phyloP scores from a whole-genome alignment of 768 basidiomycete species.

The Tricholoma terreum region DNA sequence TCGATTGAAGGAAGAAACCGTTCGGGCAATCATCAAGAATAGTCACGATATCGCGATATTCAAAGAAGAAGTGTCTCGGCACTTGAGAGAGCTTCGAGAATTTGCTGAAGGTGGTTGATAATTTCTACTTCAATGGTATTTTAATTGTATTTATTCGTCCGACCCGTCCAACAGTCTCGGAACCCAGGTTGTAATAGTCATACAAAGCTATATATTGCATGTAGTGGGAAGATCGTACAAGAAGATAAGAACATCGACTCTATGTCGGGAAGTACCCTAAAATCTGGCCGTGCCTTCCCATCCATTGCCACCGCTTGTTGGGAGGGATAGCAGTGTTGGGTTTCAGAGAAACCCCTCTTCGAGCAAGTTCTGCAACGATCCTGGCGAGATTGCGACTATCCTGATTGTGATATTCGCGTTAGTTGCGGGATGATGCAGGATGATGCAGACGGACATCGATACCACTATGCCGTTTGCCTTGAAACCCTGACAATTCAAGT shows the following conservation, averaged over 20 bases:
- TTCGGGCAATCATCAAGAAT: constrained; percentile 79
- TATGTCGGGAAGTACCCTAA: constrained; percentile 35
- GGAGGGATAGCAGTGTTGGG: constrained; percentile 73
- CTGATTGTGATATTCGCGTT: constrained; percentile 36
- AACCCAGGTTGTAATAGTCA: no score
- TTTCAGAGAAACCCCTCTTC: constrained; percentile 60
- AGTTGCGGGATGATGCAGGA: constrained; percentile 12
- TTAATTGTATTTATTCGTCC: background rate
- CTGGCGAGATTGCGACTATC: constrained; percentile 89
- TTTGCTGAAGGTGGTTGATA: constrained; percentile 45
- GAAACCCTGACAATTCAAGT: constrained; percentile 72
- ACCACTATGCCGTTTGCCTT: constrained; percentile 84
- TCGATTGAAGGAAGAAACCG: constrained; percentile 74
- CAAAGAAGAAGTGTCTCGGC: constrained; percentile 73
- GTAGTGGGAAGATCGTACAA: background rate
- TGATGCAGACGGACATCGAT: constrained; percentile 68
- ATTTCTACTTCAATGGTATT: background rate
- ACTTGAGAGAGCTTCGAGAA: constrained; percentile 63
- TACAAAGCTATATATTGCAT: background rate
- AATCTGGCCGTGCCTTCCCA: constrained; percentile 73
- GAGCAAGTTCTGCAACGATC: constrained; percentile 75
- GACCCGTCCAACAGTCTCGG: no score
- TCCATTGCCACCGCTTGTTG: constrained; percentile 76
- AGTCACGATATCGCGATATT: constrained; percentile 81
- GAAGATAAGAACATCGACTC: background rate